A percentile compares a stretch with the other conserved stretches of the same genome.
phyloP scores from a whole-genome alignment of 1,139 yeast genomes.

The Geotrichum europaeum region DNA sequence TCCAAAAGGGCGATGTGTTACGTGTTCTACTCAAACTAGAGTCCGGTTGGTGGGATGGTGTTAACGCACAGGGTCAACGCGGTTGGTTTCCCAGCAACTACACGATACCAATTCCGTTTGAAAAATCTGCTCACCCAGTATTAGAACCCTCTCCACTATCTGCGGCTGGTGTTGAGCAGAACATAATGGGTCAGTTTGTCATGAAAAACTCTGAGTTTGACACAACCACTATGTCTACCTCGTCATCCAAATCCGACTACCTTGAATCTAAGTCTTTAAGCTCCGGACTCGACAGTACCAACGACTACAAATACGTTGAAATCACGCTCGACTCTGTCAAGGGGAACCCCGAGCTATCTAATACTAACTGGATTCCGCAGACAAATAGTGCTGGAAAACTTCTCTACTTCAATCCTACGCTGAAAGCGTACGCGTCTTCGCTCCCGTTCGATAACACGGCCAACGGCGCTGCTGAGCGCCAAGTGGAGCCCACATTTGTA shows the following conservation, averaged over 20 bases:
- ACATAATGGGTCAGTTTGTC: not conserved
- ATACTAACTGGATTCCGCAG: slow-evolving; percentile 29
- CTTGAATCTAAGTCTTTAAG: not conserved
- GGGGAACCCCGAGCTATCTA: slow-evolving; percentile 15
- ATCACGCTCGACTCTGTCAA: not conserved
- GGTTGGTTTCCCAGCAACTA: slow-evolving; percentile 37
- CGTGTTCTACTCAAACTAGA: slow-evolving; percentile 47
- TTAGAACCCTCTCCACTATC: not conserved
- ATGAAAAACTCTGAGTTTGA: not conserved
- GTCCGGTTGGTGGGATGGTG: slow-evolving; percentile 38
- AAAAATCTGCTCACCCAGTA: not conserved
- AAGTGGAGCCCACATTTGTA: not conserved
- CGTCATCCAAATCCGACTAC: not conserved
- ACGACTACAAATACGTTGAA: slow-evolving; percentile 5
- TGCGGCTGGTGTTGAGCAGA: not conserved
- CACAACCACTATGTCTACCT: not conserved
- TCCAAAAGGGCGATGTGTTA: slow-evolving; percentile 54
- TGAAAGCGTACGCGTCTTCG: slow-evolving; percentile 6
- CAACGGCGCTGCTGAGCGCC: not conserved
- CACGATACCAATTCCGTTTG: not conserved
- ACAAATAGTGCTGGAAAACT: slow-evolving; percentile 25
- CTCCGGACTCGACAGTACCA: not conserved
- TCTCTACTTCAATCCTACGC: slow-evolving; percentile 24
- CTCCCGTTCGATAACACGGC: not conserved
- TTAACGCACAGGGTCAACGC: slow-evolving; percentile 23